phyloP scores from a whole-genome alignment of 2,329 filamentous ascomycete genomes.

The Leptographium lundbergii region DNA sequence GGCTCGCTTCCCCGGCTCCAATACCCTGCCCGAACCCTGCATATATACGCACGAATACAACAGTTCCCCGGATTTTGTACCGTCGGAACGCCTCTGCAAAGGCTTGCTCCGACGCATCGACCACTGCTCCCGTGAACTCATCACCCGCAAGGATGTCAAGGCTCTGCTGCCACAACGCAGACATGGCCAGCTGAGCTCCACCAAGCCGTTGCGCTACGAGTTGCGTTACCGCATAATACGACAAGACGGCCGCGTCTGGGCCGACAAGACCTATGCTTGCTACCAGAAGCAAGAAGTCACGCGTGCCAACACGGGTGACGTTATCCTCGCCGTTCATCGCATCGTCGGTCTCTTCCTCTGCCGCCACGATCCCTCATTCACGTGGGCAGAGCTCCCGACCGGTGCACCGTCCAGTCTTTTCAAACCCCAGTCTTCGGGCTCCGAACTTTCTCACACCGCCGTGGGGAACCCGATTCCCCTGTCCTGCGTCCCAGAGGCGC shows the following conservation, averaged over 20 bases:
- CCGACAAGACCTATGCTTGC: conserved; percentile 32
- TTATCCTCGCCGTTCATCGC: conserved; percentile 34
- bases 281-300: conserved; percentile 36
- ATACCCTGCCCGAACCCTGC: background rate
- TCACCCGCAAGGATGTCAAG: conserved; percentile 37
- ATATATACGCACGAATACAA: conserved; percentile 31
- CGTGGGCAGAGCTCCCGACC: conserved; percentile 29
- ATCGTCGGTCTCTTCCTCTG: conserved; percentile 38
- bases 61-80: conserved; percentile 29
- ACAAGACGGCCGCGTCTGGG: conserved; percentile 26
- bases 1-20: conserved; percentile 9
- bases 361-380: conserved; percentile 36
- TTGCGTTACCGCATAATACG: conserved; percentile 33
- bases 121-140: conserved; percentile 38
- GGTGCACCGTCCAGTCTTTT: conserved; percentile 18
- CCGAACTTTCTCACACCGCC: conserved; percentile 27
- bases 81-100: conserved; percentile 33
- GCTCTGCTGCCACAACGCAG: conserved; percentile 26
- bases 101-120: conserved; percentile 37
- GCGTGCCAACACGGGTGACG: conserved; percentile 29
- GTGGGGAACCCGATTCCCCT: conserved; percentile 30
- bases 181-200: conserved; percentile 13
- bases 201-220: conserved; percentile 35
- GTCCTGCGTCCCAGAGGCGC: conserved; percentile 31
- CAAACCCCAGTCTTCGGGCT: conserved; percentile 2